Base-by-base conservation (phyloP, 768 basidiomycete species). In the Boletellus ananas region DNA sequence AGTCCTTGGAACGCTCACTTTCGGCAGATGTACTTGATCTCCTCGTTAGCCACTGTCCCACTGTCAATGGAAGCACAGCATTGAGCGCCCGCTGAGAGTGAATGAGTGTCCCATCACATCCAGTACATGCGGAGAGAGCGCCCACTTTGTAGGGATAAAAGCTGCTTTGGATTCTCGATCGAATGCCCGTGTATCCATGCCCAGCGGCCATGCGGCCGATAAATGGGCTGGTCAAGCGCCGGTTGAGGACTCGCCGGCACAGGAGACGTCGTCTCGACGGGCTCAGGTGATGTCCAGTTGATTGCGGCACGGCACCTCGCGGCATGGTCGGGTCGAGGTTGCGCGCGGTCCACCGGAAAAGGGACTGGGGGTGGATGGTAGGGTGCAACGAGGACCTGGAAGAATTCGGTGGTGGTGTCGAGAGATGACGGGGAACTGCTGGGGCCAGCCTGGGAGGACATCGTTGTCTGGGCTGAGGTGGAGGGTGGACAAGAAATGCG, bases 41-140 rank as follows among this genome's bases (percentile, higher is more conserved):
- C 58, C 17, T 56, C 58, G 43, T 57, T 39, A 1, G 49, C 62
- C 27, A 72, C 55, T 29, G 54, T 39, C 20, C 71, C 72, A 35
- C 58, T 66, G 56, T 70, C 70, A n/a, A 72, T 59, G 17, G 65
- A 71, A 13, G 70, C 70, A 25, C 64, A 60, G 36, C 72, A 73
- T 54, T 72, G 70, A 20, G 64, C 58, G 11, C 70, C 72, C 34
- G 60, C 72, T 73, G 51, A 17, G 45, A 16, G 49, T 14, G 27
- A n/a, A 50, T 59, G 34, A 57, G 44, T 10, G 45, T 39, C 50
- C 41, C 10, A 41, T 34, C 51, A 46, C 18, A 20, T 37, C 21
- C 2, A 35, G 14, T 20, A 18, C 8, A 42, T 20, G 7, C 3
- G 16, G 33, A 51, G 42, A 17, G 38, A 23, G 16, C 13, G 45